These are phyloP conservation scores for Plectosphaerella cucumerina DNA, from an alignment of 2,329 filamentous ascomycete species.

Conservation along the genomic window DNA sequence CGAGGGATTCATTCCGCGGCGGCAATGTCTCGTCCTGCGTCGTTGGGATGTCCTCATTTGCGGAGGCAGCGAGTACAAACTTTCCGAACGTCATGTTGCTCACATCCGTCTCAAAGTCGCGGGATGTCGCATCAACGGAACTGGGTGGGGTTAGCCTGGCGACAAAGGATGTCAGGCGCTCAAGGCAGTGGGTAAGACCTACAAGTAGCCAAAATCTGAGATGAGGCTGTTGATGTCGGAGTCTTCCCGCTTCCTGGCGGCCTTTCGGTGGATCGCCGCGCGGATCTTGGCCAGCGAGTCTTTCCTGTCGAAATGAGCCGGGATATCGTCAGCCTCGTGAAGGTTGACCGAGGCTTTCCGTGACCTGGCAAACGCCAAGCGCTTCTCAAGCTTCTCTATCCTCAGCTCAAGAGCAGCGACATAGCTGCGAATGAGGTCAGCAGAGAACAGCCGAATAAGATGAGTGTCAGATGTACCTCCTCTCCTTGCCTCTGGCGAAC, in stretches of 20 bases:
- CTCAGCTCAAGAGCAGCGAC: conserved; percentile 91
- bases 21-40: conserved; percentile 62
- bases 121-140: conserved; percentile 88
- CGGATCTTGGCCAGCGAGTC: conserved; percentile 60
- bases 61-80: conserved; percentile 78
- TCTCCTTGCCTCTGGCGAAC: conserved; percentile 90
- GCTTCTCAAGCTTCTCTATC: conserved; percentile 81
- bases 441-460: background rate
- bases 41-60: conserved; percentile 66
- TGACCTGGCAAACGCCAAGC: conserved; percentile 64
- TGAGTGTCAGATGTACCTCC: conserved; percentile 52
- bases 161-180: conserved; percentile 3
- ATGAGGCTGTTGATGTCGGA: conserved; percentile 88
- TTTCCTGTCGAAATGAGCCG: conserved; percentile 50
- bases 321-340: conserved; percentile 51
- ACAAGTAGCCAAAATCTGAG: conserved; percentile 91
- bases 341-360: conserved; percentile 68
- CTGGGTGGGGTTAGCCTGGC: conserved; percentile 37
- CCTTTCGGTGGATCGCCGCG: conserved; percentile 61
- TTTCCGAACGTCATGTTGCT: conserved; percentile 90
- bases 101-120: conserved; percentile 87
- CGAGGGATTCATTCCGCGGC: conserved; percentile 61
- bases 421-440: conserved; percentile 51
- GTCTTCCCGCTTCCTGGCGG: conserved; percentile 65
- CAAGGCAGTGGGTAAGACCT: conserved; percentile 24